Evolutionary conservation across 495 filamentous ascomycete species (phyloP), one percentile per base, ranked within the genome.

Genomic region (Podospora didyma): DNA sequence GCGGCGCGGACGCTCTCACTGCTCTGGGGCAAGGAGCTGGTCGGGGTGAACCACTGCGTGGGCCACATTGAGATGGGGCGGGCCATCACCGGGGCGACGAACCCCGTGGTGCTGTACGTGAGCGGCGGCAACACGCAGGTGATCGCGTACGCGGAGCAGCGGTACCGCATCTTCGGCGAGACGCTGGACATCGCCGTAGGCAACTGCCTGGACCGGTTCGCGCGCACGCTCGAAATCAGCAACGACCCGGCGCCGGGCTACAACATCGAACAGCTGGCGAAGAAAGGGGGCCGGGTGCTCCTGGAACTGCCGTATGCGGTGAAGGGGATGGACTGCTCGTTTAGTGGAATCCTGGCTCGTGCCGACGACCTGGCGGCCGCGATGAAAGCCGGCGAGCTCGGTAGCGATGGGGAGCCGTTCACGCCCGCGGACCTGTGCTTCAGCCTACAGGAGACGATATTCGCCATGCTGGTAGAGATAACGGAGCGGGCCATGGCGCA

Each of bases 41-140:
- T 98, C 3, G 92, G 89, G 17, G 94, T 98, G 12, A 98, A 98
- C 73, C 94, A 98, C 72, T 98, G 94, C 72, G 87, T 98, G 41
- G 94, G 94, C 51, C 94, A 91, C 86, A 97, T 98, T 48, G 94
- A 98, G 77, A 98, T 98, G 94, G 94, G 94, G 23, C 82, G 94
- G 37, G 82, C 89, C 49, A 96, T 98, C 68, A 98, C 94, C 19
- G 89, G 89, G 53, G 90, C 95, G 14, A 66, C 77, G n/a, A 92
- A 97, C 73, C 94, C 94, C 1, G 89, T 97, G 23, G 94, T 98
- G 24, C 78, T 98, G 44, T 98, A 98, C 75, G 94, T 98, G 34
- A 91, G 86, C 17, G 94, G 94, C 53, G 94, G 94, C 52, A 98
- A 98, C 77, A 96, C 93, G 31, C 95, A 97, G 73, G 93, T 97